phyloP scores from a whole-genome alignment of 768 basidiomycete species.

The Kwoniella dendrophila region DNA sequence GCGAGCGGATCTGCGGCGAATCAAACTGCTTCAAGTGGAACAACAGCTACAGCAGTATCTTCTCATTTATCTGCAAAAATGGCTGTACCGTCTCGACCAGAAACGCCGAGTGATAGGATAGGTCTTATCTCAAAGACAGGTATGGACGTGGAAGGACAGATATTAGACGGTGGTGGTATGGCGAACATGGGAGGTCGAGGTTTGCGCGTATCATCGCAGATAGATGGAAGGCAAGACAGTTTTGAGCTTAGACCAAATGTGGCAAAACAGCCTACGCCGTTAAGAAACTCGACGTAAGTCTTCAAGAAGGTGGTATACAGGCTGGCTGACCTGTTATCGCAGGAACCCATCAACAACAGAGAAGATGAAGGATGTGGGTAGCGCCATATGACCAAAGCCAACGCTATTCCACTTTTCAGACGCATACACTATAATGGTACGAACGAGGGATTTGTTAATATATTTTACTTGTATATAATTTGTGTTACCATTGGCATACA shows the following conservation, averaged over 20 bases:
- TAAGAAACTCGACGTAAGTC: conserved; percentile 20
- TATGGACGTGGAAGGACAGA: conserved; percentile 54
- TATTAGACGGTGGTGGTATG: conserved; percentile 55
- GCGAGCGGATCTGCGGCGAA: conserved; percentile 12
- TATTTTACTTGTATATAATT: no score
- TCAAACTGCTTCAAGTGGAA: conserved; percentile 35
- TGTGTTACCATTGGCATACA: no score
- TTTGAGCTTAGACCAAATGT: conserved; percentile 7
- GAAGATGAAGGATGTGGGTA: conserved; percentile 17
- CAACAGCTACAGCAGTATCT: conserved; percentile 37
- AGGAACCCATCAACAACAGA: no score
- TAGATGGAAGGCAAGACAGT: conserved; percentile 14
- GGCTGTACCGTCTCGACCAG: conserved; percentile 30
- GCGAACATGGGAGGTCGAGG: conserved; percentile 46
- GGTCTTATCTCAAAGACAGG: conserved; percentile 47
- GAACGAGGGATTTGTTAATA: background rate
- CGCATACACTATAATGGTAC: background rate
- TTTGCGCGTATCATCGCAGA: conserved; percentile 20
- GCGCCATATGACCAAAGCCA: conserved; percentile 6
- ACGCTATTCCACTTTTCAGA: background rate
- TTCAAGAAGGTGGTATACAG: no score
- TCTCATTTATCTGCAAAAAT: conserved; percentile 16
- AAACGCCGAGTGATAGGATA: conserved; percentile 49
- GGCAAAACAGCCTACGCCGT: conserved; percentile 26
- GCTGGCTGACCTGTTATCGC: no score